A percentile compares a stretch with the other conserved stretches of the same genome.
These are phyloP conservation scores for Myxozyma melibiosi DNA, from an alignment of 805 yeast genomes.

Conservation along the genomic window DNA sequence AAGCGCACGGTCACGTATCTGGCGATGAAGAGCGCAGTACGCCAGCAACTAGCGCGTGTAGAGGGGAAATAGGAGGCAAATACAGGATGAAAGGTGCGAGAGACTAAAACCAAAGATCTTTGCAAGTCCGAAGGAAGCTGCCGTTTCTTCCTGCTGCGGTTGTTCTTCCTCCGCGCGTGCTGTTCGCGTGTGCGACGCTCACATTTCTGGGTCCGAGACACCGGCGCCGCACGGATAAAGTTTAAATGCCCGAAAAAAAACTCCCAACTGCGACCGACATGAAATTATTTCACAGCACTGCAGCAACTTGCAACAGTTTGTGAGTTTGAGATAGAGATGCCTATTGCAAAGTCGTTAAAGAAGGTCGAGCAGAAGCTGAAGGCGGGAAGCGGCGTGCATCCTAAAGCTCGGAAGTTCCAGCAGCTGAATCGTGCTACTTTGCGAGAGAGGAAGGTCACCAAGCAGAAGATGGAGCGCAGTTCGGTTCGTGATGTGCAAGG, in stretches of 20 bases:
- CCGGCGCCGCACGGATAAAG: background rate
- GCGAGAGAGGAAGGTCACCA: slow-evolving; percentile 71
- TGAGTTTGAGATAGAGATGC: slow-evolving; percentile 49
- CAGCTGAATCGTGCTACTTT: slow-evolving; percentile 83
- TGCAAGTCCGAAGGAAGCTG: too few relatives aligned
- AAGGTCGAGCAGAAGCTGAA: slow-evolving; percentile 65
- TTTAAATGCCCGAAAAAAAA: background rate
- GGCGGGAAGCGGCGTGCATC: slow-evolving; percentile 63
- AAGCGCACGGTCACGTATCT: too few relatives aligned
- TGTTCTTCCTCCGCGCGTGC: too few relatives aligned
- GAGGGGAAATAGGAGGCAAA: too few relatives aligned
- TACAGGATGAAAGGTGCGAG: too few relatives aligned
- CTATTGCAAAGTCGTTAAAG: slow-evolving; percentile 64
- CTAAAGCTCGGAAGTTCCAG: slow-evolving; percentile 85
- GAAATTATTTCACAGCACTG: background rate
- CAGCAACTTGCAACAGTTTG: background rate
- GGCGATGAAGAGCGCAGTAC: too few relatives aligned
- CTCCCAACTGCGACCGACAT: background rate
- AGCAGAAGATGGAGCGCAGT: slow-evolving; percentile 56
- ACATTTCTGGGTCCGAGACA: too few relatives aligned
- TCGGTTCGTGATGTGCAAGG: slow-evolving; percentile 49
- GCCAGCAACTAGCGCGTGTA: too few relatives aligned
- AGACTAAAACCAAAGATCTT: too few relatives aligned
- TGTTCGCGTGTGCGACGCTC: too few relatives aligned
- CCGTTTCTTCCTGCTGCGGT: too few relatives aligned